Conservation (phyloP, 805 yeast species). For the Nakazawaea siamensis region DNA sequence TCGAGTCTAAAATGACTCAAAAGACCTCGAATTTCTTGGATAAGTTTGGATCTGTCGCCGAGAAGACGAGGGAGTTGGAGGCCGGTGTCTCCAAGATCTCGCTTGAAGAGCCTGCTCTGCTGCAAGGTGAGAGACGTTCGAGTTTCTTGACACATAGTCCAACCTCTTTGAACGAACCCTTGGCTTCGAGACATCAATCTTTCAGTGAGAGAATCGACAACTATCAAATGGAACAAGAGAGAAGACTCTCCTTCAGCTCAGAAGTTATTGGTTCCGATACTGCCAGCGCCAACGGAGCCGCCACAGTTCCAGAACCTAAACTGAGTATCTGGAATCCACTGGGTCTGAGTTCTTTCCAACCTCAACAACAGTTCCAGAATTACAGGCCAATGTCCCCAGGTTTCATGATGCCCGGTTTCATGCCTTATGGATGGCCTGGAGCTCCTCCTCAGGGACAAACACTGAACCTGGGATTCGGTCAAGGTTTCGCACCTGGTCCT, state of each 20-base stretch:
- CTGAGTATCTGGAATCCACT: slow-evolving; percentile 60
- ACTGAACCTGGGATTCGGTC: too few species aligned
- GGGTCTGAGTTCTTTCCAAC: slow-evolving; percentile 51
- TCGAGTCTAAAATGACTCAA: slow-evolving; percentile 14
- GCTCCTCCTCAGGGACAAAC: slow-evolving; percentile 6
- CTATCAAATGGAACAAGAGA: slow-evolving; percentile 22
- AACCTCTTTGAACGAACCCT: slow-evolving; percentile 9
- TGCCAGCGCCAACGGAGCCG: slow-evolving; percentile 4
- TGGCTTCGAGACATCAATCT: slow-evolving; percentile 36
- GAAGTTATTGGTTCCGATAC: slow-evolving; percentile 6
- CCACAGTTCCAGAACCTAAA: neutral
- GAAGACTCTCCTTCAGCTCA: slow-evolving; percentile 7
- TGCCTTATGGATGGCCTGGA: too few species aligned
- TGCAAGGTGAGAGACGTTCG: slow-evolving; percentile 6
- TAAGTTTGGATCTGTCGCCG: slow-evolving; percentile 58
- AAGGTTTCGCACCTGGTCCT: neutral
- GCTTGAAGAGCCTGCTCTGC: neutral
- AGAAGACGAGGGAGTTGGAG: slow-evolving; percentile 62
- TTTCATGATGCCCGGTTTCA: slow-evolving; percentile 5
- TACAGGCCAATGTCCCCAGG: neutral
- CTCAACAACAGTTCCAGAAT: slow-evolving; percentile 19
- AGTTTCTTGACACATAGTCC: slow-evolving; percentile 12
- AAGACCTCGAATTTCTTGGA: slow-evolving; percentile 38
- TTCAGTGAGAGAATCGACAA: slow-evolving; percentile 58
- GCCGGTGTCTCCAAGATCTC: slow-evolving; percentile 26